Conservation (phyloP, 768 basidiomycete species). For the Cystobasidium tubakii region DNA sequence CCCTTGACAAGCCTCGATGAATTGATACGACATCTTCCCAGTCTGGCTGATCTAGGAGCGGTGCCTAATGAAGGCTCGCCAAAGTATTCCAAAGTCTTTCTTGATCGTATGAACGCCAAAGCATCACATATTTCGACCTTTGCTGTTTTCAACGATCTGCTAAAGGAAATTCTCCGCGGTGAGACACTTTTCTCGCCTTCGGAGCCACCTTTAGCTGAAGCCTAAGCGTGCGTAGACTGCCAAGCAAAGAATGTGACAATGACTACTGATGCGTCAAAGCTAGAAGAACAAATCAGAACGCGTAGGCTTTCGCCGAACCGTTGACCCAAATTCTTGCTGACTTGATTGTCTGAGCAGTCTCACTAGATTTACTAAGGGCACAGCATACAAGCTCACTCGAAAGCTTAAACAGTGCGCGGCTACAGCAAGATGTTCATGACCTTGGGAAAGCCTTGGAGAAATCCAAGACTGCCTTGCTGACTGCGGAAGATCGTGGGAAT, state of each 20-base stretch:
- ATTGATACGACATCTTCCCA: neutral
- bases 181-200: neutral
- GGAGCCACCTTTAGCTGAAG: too few species aligned
- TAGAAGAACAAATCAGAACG: neutral
- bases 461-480: neutral
- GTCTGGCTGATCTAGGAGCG: neutral
- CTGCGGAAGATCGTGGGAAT: neutral
- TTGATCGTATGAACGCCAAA: neutral
- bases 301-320: neutral
- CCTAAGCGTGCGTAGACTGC: too few species aligned
- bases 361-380: neutral
- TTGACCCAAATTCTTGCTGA: neutral
- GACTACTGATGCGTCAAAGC: too few species aligned
- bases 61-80: neutral
- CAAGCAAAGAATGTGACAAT: too few species aligned
- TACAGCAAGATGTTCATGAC: neutral
- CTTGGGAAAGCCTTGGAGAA: neutral
- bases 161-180: neutral
- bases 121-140: neutral
- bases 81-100: neutral
- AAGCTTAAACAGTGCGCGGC: neutral
- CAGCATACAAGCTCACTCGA: neutral
- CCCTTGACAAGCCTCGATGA: neutral
- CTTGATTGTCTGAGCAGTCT: neutral
- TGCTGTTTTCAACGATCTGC: neutral